Conservation (phyloP, 1,139 yeast genomes). For the Suhomyces choctaworum region DNA sequence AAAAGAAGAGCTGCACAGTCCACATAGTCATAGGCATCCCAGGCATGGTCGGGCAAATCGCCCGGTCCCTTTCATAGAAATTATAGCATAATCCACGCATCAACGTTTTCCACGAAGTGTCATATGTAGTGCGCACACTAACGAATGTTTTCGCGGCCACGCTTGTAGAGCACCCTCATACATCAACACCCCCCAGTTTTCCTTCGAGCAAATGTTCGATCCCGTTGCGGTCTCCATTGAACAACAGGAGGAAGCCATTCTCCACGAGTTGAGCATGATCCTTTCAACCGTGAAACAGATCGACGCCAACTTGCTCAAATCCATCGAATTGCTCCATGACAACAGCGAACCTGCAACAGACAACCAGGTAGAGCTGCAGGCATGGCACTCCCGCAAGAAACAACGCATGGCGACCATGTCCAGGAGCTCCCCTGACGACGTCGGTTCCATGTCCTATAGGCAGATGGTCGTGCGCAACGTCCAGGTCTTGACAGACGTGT, state of each 20-base stretch:
- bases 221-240: no score
- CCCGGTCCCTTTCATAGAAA: no score
- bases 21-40: background rate
- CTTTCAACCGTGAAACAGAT: slow-evolving; percentile 33
- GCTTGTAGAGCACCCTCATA: no score
- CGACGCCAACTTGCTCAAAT: slow-evolving; percentile 28
- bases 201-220: no score
- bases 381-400: background rate
- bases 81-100: no score
- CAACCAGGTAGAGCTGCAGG: background rate
- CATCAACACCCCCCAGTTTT: no score
- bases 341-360: background rate
- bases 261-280: slow-evolving; percentile 36
- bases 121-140: no score
- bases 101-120: no score
- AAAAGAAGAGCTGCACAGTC: slow-evolving; percentile 8
- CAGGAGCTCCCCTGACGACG: background rate
- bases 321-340: slow-evolving; percentile 15
- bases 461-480: slow-evolving; percentile 20
- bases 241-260: slow-evolving; percentile 25
- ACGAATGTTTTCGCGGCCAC: no score
- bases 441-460: slow-evolving; percentile 4
- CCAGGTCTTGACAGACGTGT: slow-evolving; percentile 17
- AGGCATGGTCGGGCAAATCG: background rate
- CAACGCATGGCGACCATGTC: background rate